A percentile compares a stretch with the other conserved stretches of the same genome.
phyloP scores from a whole-genome alignment of 495 filamentous ascomycete genomes.

The Tetracladium setigerum region DNA sequence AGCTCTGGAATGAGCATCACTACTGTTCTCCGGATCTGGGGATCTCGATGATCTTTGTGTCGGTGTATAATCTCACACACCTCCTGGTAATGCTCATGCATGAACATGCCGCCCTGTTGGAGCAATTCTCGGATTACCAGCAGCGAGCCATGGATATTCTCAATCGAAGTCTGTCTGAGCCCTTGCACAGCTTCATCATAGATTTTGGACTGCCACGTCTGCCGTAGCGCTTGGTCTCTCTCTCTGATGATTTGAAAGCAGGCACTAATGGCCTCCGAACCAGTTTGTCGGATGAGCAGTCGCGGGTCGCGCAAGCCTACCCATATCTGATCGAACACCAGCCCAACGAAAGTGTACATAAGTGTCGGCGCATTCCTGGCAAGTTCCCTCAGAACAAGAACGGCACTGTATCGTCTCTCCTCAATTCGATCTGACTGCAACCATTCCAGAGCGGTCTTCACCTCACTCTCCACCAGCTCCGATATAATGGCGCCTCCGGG shows the following conservation, averaged over 20 bases:
- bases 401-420: slow-evolving; percentile 82
- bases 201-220: slow-evolving; percentile 80
- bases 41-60: slow-evolving; percentile 85
- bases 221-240: slow-evolving; percentile 75
- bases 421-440: slow-evolving; percentile 92
- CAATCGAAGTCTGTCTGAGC: slow-evolving; percentile 69
- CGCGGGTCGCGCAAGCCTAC: slow-evolving; percentile 84
- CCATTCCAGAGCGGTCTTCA: slow-evolving; percentile 91
- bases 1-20: slow-evolving; percentile 84
- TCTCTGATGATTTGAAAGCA: slow-evolving; percentile 91
- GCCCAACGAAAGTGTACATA: slow-evolving; percentile 83
- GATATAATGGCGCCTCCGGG: slow-evolving; percentile 93
- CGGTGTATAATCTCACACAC: slow-evolving; percentile 85
- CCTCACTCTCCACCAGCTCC: slow-evolving; percentile 92
- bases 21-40: slow-evolving; percentile 78
- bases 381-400: slow-evolving; percentile 82
- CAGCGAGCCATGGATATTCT: slow-evolving; percentile 85
- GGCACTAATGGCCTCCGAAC: slow-evolving; percentile 81
- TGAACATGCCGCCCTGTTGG: slow-evolving; percentile 94
- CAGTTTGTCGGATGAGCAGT: slow-evolving; percentile 83
- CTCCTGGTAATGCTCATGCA: slow-evolving; percentile 82
- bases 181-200: slow-evolving; percentile 74
- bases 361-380: slow-evolving; percentile 86
- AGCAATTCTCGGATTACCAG: slow-evolving; percentile 87
- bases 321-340: slow-evolving; percentile 92